phyloP scores from a whole-genome alignment of 495 filamentous ascomycete genomes.

The Neurospora sp. region DNA sequence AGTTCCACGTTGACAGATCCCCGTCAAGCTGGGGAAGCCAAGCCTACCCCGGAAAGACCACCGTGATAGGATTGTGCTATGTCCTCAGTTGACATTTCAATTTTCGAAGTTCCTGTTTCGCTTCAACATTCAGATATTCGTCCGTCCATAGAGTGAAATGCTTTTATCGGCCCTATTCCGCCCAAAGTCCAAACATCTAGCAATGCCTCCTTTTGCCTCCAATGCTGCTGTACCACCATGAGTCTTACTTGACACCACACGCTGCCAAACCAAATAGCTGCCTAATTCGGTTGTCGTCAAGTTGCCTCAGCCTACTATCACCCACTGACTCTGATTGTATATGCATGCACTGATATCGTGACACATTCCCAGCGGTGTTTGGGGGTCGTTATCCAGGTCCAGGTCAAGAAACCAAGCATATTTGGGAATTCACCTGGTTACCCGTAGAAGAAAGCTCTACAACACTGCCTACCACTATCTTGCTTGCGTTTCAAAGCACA shows the following conservation, averaged over 20 bases:
- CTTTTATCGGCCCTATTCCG: neutral
- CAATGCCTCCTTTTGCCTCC: neutral
- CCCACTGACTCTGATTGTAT: neutral
- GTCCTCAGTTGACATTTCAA: neutral
- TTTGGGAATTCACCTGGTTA: too few relatives aligned
- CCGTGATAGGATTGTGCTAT: too few relatives aligned
- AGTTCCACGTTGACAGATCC: neutral
- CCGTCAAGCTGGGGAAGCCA: neutral
- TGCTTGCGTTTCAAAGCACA: too few relatives aligned
- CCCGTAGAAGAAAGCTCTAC: too few relatives aligned
- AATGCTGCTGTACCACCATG: neutral
- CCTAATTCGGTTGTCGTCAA: neutral
- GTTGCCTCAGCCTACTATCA: neutral
- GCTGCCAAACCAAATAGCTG: neutral
- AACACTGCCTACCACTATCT: too few relatives aligned
- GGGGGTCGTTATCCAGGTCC: neutral
- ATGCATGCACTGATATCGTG: neutral
- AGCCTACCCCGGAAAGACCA: neutral
- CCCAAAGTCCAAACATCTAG: neutral
- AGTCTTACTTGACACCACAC: neutral
- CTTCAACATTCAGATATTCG: neutral
- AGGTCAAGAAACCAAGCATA: too few relatives aligned
- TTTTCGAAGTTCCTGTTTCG: neutral
- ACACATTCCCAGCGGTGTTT: neutral
- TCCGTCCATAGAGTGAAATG: neutral